Evolutionary conservation across 768 basidiomycete species (phyloP).

Genomic region (Phylloporus sp.): DNA sequence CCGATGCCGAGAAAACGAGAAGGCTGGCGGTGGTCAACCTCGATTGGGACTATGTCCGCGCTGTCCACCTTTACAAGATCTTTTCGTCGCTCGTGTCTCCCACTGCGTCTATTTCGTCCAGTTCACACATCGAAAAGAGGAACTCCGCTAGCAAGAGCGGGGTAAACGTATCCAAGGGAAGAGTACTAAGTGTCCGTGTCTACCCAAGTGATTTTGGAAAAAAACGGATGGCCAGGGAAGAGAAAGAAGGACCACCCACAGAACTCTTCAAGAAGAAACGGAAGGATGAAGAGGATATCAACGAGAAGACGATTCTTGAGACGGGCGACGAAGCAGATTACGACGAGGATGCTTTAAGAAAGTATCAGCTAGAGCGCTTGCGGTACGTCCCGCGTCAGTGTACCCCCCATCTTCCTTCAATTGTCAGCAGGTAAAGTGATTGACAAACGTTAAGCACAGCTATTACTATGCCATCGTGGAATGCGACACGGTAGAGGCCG

Average conservation of each 20-base stretch:
- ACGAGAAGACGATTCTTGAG: constrained; percentile 61
- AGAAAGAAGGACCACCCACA: constrained; percentile 82
- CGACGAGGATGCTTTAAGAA: constrained; percentile 81
- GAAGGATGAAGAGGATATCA: constrained; percentile 48
- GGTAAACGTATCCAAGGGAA: constrained; percentile 48
- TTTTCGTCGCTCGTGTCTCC: constrained; percentile 81
- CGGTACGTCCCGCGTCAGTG: constrained; percentile 47
- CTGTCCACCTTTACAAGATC: constrained; percentile 85
- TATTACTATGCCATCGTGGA: constrained; percentile 95
- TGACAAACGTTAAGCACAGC: constrained; percentile 38
- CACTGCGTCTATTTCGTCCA: constrained; percentile 39
- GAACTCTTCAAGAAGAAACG: constrained; percentile 69
- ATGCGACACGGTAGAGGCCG: constrained; percentile 74
- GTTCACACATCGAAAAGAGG: constrained; percentile 17
- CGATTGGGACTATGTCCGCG: constrained; percentile 96
- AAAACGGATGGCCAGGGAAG: constrained; percentile 78
- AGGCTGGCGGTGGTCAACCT: constrained; percentile 90
- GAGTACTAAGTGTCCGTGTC: constrained; percentile 70
- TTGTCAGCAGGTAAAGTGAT: not conserved
- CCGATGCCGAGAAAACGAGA: constrained; percentile 46
- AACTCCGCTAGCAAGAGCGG: constrained; percentile 4
- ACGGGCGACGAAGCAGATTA: constrained; percentile 71
- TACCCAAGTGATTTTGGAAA: constrained; percentile 96
- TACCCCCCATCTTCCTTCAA: not conserved
- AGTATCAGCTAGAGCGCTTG: constrained; percentile 89